Evolutionary conservation across 257 asterid genomes (phyloP).

Genomic region (Gentiana straminea): DNA sequence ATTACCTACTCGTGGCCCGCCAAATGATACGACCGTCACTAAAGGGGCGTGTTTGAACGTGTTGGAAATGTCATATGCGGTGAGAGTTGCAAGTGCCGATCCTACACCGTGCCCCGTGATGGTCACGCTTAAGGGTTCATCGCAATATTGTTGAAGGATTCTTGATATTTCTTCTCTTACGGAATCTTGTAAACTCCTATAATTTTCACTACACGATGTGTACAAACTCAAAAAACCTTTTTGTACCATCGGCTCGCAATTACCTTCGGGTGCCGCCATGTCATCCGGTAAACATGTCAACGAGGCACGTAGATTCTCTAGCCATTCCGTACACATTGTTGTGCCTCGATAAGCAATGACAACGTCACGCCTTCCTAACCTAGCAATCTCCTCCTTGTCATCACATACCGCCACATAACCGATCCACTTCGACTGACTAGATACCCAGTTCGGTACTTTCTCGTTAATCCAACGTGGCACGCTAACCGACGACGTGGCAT

Average conservation of each 20-base stretch:
- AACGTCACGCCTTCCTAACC: constrained; percentile 78
- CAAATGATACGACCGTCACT: constrained; percentile 84
- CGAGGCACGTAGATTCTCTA: constrained; percentile 65
- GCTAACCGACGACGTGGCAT: constrained; percentile 69
- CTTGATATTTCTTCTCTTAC: constrained; percentile 31
- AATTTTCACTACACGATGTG: constrained; percentile 27
- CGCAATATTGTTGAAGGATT: constrained; percentile 32
- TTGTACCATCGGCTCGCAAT: constrained; percentile 48
- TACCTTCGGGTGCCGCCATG: constrained; percentile 24
- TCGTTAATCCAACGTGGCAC: constrained; percentile 46
- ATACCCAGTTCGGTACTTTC: constrained; percentile 36
- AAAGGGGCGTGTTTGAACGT: constrained; percentile 46
- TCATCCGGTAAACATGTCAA: constrained; percentile 39
- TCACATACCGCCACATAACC: constrained; percentile 87
- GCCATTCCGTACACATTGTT: constrained; percentile 75
- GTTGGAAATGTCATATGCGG: constrained; percentile 67
- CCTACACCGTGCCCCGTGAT: constrained; percentile 94
- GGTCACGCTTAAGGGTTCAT: constrained; percentile 71
- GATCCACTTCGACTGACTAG: constrained; percentile 64
- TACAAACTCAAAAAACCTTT: constrained; percentile 74
- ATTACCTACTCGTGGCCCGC: constrained; percentile 87
- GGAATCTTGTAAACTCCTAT: constrained; percentile 33
- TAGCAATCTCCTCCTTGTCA: constrained; percentile 42
- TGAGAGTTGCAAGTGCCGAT: constrained; percentile 76
- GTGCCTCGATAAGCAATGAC: constrained; percentile 87